Evolutionary conservation across 306 rosid species (phyloP), one percentile per base, ranked within the genome.

Genomic region (Cicer bijugum): DNA sequence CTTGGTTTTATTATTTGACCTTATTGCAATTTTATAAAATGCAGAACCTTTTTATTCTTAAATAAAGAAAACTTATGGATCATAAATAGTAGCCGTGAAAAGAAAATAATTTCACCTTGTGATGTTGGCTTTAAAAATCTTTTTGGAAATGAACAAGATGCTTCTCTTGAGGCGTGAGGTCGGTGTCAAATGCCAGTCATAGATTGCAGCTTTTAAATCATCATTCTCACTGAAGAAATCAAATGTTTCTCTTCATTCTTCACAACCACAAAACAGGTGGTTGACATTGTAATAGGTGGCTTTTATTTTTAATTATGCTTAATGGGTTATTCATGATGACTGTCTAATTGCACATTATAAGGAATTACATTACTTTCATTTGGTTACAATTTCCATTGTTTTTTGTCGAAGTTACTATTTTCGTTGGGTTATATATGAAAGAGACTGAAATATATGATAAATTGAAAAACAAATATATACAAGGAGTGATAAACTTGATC

Each of bases 171-270:
- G 35, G 3, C 5, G 35, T 28, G 96, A 94, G 12, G 91, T 85
- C 78, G 78, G 83, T 63, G 71, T 83, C 77, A 88, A 91, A 85
- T 88, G 96, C 72, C 88, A 84, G 57, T 63, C 88, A 3, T 93
- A 93, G 6, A 89, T 90, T 16, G 90, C 86, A 61, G 93, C 97
- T 63, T 90, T 87, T 63, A 89, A 81, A 75, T 84, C 87, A 9
- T 89, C 94, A 0, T 90, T 92, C 33, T 82, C 94, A 11, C 46
- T 78, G 14, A 82, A 81, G 82, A 86, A 89, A 51, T 85, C 88
- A 59, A 89, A 44, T 42, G 38, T 76, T 39, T 83, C 89, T 45
- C 75, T 53, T 35, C 83, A 81, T 57, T 80, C 87, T 53, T 47
- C 80, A 38, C 47, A 77, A 14, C 42, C 43, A 1, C 63, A 57